Conservation (phyloP, 306 rosid species). For the Argentina anserina region DNA sequence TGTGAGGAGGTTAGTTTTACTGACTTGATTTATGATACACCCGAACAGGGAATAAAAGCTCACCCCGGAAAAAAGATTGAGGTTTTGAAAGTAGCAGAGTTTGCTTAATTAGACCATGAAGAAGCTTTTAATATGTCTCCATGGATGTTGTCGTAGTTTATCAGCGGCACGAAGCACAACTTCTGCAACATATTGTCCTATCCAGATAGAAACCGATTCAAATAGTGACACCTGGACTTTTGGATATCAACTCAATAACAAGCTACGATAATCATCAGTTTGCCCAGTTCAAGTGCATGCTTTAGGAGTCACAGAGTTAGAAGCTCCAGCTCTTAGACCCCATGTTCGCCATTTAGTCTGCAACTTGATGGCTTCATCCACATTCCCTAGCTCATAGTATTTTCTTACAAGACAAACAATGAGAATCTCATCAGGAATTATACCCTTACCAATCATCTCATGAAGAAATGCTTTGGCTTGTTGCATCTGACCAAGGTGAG, state of each 20-base stretch:
- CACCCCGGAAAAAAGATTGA: conserved; percentile 17
- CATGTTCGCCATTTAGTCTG: conserved; percentile 56
- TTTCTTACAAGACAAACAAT: conserved; percentile 56
- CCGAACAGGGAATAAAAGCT: conserved; percentile 10
- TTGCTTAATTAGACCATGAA: conserved; percentile 28
- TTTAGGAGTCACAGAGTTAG: conserved; percentile 33
- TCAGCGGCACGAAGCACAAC: neutral
- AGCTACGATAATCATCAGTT: conserved; percentile 11
- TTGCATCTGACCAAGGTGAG: conserved; percentile 55
- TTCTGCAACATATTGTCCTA: neutral
- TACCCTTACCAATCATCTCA: conserved; percentile 74
- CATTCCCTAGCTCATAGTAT: conserved; percentile 58
- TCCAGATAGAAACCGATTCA: neutral
- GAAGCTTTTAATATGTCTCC: conserved; percentile 18
- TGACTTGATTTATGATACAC: neutral
- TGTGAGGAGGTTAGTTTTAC: neutral
- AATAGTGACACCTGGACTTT: neutral
- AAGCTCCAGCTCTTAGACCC: conserved; percentile 46
- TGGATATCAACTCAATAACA: neutral
- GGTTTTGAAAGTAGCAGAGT: conserved; percentile 17
- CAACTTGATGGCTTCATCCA: conserved; percentile 63
- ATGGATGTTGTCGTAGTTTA: neutral
- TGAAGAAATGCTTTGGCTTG: conserved; percentile 61
- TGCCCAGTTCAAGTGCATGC: conserved; percentile 38
- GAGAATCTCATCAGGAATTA: conserved; percentile 73